Evolutionary conservation across 495 filamentous ascomycete species (phyloP), one percentile per base, ranked within the genome.

Genomic region (Xylaria intraflava): DNA sequence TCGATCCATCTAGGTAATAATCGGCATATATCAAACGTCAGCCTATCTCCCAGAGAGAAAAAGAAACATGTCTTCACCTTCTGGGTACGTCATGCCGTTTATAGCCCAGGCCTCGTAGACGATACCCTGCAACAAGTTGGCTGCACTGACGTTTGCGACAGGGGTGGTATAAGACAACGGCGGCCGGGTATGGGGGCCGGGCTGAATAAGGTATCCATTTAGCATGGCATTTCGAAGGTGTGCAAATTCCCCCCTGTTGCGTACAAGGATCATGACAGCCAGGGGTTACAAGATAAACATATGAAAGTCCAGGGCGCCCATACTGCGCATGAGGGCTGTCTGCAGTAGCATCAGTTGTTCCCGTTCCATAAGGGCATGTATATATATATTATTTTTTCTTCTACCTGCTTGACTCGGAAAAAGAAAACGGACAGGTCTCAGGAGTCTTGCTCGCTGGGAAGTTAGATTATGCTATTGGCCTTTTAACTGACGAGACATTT

Each of bases 221-320:
- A 16, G n/a, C 35, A 4, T 38, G 35, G 17, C 35, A n/a, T 38
- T 22, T 30, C 9, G n/a, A 3, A 14, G 19, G 30, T 43, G 41
- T 42, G 50, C 22, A 22, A 46, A 33, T 46, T 38, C 24, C 17
- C 23, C 4, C 24, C 27, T 14, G 4, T 19, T 19, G 29, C 30
- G 38, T 12, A 19, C 51, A 53, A 12, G 42, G 42, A 40, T 53
- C 14, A 23, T 46, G 51, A 40, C 51, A 19, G 51, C 33, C 22
- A 24, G 20, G n/a, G 33, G 20, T 10, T 39, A 16, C 16, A n/a
- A 38, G 14, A 35, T 35, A n/a, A 38, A n/a, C n/a, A n/a, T n/a
- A n/a, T n/a, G n/a, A n/a, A n/a, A n/a, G n/a, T n/a, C n/a, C n/a
- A n/a, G n/a, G n/a, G n/a, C n/a, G n/a, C 35, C n/a, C 35, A 17